phyloP scores from a whole-genome alignment of 768 basidiomycete genomes.

The Cystobasidium onofrii region DNA sequence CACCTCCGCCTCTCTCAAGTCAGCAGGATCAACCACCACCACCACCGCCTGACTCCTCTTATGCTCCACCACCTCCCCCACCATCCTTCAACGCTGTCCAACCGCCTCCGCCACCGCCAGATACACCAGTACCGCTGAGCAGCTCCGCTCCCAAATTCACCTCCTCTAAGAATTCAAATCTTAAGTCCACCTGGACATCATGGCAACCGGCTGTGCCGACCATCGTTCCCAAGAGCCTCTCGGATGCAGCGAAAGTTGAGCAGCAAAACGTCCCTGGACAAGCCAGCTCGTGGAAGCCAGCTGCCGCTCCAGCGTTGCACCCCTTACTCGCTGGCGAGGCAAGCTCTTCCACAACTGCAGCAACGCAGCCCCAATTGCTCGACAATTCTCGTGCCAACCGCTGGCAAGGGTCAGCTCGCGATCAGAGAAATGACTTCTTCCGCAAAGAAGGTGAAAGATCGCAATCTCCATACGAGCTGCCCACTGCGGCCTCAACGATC shows the following conservation, averaged over 20 bases:
- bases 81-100: conserved; percentile 27
- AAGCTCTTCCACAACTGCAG: not conserved
- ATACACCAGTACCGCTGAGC: not conserved
- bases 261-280: not conserved
- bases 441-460: not conserved
- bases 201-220: not conserved
- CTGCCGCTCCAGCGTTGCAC: conserved; percentile 1
- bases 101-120: conserved; percentile 17
- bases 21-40: not conserved
- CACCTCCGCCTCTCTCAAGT: not conserved
- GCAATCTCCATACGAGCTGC: conserved; percentile 5
- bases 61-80: not conserved
- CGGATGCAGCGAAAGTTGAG: not conserved
- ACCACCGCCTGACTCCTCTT: not conserved
- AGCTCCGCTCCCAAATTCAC: conserved; percentile 6
- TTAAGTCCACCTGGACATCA: not conserved
- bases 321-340: not conserved
- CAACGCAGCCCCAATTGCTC: not conserved
- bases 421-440: conserved; percentile 3
- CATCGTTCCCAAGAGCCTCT: not conserved
- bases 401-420: not conserved
- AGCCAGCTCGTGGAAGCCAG: not conserved
- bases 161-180: not conserved
- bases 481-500: not conserved
- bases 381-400: not conserved